These are phyloP conservation scores for Sporobolus alterniflorus DNA, from an alignment of 202 grass and related monocot genomes.

Conservation along the genomic window DNA sequence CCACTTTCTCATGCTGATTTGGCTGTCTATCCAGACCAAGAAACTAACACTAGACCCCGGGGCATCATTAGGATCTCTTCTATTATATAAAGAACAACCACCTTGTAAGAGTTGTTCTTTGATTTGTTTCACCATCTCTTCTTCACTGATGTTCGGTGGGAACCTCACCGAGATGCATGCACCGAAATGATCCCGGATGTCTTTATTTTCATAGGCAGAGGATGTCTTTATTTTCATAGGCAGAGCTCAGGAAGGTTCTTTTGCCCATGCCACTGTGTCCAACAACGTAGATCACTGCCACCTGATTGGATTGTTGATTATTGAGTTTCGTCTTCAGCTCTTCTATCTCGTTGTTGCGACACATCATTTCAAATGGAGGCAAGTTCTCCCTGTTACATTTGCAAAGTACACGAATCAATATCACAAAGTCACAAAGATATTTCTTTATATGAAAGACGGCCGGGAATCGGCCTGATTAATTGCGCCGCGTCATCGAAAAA, in stretches of 20 bases:
- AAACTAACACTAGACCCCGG: not conserved
- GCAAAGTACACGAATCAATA: not conserved
- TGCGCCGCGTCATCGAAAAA: no score
- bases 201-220: no score
- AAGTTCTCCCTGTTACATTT: not conserved
- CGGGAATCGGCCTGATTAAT: no score
- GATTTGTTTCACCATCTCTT: not conserved
- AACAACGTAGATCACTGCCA: not conserved
- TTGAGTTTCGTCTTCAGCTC: not conserved
- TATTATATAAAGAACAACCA: no score
- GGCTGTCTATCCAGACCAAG: constrained; percentile 1
- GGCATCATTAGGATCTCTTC: no score
- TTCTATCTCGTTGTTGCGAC: fast-evolving
- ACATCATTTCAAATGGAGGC: not conserved
- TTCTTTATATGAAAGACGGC: no score
- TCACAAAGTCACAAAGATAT: no score
- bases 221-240: not conserved
- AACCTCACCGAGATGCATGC: not conserved
- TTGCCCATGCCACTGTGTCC: not conserved
- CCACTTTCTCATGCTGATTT: not conserved
- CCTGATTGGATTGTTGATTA: not conserved
- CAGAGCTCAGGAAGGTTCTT: not conserved
- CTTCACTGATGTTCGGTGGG: not conserved
- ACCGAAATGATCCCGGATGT: not conserved
- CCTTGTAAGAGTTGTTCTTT: not conserved